Base-by-base conservation (phyloP, 2,329 filamentous ascomycete species). In the Ceratocystis ficicola region DNA sequence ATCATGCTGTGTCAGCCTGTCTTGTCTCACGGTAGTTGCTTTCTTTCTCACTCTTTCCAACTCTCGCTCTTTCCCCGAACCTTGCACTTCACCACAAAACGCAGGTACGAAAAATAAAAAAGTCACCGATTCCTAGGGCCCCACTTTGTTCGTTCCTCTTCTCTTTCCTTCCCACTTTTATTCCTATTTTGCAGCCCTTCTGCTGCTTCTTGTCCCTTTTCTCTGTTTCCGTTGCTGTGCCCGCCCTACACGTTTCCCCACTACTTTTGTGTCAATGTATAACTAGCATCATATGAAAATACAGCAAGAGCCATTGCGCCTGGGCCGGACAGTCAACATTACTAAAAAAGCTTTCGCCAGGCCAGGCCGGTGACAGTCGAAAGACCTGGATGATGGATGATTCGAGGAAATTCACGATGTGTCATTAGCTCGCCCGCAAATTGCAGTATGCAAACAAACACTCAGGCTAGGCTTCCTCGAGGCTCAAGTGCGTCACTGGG, bases 101-200 rank as follows among this genome's bases (percentile, higher is more conserved):
- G n/a, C n/a, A 55, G 36, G 50, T 55, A 32, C 28, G 12, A 44
- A 60, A 30, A 62, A 52, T 4, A 63, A 63, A 44, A 63, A 50
- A 64, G 46, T 5, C 7, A 3, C 28, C 28, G 17, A 32, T 25
- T 12, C 28, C 52, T 30, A 15, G 36, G 36, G 8, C 28, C 20
- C 52, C 52, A 32, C n/a, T 30, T 17, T 32, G 17, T 17, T 6
- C 15, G 52, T 15, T 6, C 20, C 61, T 30, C 7, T 32, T 44
- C 6, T 32, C 4, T 32, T 32, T 7, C 30, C 30, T 41, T 5
- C 12, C 36, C 36, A 41, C 36, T 41, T 41, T 4, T 41, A 41
- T 41, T 12, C 36, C 36, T 41, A 41, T 44, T 44, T 44, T 62
- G 41, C 32, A 46, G 30, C 28, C 25, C 44, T 32, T 50, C 22